These are phyloP conservation scores for Plicaturopsis crispa DNA, from an alignment of 768 basidiomycete genomes.

Conservation along the genomic window DNA sequence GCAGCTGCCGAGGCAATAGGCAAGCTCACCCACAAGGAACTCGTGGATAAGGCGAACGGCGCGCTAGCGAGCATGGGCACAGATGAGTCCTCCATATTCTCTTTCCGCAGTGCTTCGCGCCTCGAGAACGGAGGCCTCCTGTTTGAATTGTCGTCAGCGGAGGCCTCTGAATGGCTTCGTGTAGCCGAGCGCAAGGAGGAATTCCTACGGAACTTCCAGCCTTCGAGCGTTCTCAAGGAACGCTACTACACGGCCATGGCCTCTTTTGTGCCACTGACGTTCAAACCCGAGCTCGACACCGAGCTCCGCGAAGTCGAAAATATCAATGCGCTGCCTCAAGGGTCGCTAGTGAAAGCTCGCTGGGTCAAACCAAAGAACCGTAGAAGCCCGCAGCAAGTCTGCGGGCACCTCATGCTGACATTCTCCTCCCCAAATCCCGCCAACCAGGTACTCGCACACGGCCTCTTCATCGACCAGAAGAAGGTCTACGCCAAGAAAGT, in stretches of 20 bases:
- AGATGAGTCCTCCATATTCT: too few relatives aligned
- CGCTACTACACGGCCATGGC: slow-evolving; percentile 7
- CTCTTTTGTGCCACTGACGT: slow-evolving; percentile 14
- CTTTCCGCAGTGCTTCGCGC: slow-evolving; percentile 8
- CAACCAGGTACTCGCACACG: slow-evolving; percentile 16
- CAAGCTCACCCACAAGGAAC: slow-evolving; percentile 7
- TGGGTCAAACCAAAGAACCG: slow-evolving; percentile 21
- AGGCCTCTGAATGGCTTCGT: slow-evolving; percentile 12
- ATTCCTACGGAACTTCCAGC: slow-evolving; percentile 8
- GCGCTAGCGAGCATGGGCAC: neutral
- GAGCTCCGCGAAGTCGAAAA: slow-evolving; percentile 7
- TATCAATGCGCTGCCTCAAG: slow-evolving; percentile 5
- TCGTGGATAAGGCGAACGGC: slow-evolving; percentile 8
- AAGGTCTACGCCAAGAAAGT: slow-evolving; percentile 8
- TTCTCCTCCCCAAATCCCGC: slow-evolving; percentile 12
- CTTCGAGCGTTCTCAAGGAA: slow-evolving; percentile 5
- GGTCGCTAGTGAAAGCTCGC: slow-evolving; percentile 7
- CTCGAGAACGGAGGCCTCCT: slow-evolving; percentile 10
- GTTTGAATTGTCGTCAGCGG: slow-evolving; percentile 6
- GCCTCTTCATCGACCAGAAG: slow-evolving; percentile 11
- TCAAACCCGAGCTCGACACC: slow-evolving; percentile 4
- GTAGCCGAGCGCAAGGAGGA: neutral
- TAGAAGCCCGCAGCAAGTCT: slow-evolving; percentile 10
- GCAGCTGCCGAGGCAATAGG: too few relatives aligned
- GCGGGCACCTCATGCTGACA: slow-evolving; percentile 15